phyloP scores from a whole-genome alignment of 768 basidiomycete genomes.

The Podaxis rugospora region DNA sequence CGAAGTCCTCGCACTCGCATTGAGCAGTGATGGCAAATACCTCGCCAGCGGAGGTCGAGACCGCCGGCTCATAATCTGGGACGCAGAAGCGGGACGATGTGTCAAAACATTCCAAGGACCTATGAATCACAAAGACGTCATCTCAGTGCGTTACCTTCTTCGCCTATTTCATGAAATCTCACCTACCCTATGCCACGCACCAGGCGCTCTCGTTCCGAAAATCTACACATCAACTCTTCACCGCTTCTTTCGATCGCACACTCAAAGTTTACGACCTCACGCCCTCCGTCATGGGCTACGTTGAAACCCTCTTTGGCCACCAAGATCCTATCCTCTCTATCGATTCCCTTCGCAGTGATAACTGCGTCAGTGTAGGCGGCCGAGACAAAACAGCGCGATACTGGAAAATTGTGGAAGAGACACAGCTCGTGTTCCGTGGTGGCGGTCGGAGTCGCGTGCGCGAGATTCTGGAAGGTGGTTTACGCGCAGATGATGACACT shows the following conservation, averaged over 20 bases:
- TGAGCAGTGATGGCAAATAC: slow-evolving; percentile 81
- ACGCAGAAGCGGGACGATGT: slow-evolving; percentile 72
- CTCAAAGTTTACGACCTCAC: slow-evolving; percentile 79
- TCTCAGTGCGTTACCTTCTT: slow-evolving; percentile 26
- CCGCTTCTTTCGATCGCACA: slow-evolving; percentile 82
- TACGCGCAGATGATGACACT: slow-evolving; percentile 58
- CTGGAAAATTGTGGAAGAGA: slow-evolving; percentile 97
- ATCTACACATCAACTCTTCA: slow-evolving; percentile 69
- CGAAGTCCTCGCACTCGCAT: slow-evolving; percentile 77
- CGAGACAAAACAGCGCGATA: slow-evolving; percentile 89
- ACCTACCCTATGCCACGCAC: not conserved
- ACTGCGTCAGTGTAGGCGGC: slow-evolving; percentile 82
- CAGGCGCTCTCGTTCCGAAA: slow-evolving; percentile 76
- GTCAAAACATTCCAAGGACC: slow-evolving; percentile 78
- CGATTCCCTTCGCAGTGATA: slow-evolving; percentile 79
- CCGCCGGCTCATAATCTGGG: slow-evolving; percentile 81
- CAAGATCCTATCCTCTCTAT: slow-evolving; percentile 81
- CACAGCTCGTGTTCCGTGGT: slow-evolving; percentile 92
- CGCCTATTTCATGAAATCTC: slow-evolving; percentile 3
- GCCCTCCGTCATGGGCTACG: slow-evolving; percentile 78
- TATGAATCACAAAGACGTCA: slow-evolving; percentile 50
- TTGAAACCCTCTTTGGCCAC: slow-evolving; percentile 96
- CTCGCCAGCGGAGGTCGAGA: slow-evolving; percentile 89
- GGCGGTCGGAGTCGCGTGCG: slow-evolving; percentile 82
- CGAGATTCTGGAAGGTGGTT: slow-evolving; percentile 77